Evolutionary conservation across 2,329 filamentous ascomycete species (phyloP).

Genomic region (Colletotrichum lupini): DNA sequence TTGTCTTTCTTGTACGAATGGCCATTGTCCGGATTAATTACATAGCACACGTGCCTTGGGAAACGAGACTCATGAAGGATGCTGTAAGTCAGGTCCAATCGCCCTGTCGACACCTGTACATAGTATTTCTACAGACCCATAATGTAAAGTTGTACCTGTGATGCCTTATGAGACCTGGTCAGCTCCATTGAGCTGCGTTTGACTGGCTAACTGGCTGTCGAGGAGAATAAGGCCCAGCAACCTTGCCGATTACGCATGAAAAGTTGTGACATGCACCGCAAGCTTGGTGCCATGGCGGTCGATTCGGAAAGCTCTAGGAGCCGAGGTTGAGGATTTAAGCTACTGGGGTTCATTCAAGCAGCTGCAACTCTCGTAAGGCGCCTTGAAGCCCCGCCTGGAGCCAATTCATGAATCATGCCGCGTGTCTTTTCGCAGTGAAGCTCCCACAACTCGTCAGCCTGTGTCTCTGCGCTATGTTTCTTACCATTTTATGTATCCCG

Average conservation of each 20-base stretch:
- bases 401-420: conserved; percentile 11
- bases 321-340: neutral
- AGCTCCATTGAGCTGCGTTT: neutral
- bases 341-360: neutral
- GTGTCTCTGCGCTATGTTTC: too few relatives aligned
- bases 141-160: neutral
- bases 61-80: neutral
- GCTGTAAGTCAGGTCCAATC: neutral
- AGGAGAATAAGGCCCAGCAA: neutral
- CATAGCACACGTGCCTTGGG: neutral
- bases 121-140: neutral
- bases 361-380: neutral
- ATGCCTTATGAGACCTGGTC: neutral
- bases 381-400: neutral
- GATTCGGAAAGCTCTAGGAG: neutral
- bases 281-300: too few relatives aligned
- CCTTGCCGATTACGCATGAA: neutral
- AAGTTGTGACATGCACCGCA: neutral
- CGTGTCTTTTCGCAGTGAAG: neutral
- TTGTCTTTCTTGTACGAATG: neutral
- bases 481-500: neutral
- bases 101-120: neutral
- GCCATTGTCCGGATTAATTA: too few relatives aligned
- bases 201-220: neutral
- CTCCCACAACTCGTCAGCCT: neutral